Conservation (phyloP, 2,329 filamentous ascomycete genomes). For the Diaporthe sp. region DNA sequence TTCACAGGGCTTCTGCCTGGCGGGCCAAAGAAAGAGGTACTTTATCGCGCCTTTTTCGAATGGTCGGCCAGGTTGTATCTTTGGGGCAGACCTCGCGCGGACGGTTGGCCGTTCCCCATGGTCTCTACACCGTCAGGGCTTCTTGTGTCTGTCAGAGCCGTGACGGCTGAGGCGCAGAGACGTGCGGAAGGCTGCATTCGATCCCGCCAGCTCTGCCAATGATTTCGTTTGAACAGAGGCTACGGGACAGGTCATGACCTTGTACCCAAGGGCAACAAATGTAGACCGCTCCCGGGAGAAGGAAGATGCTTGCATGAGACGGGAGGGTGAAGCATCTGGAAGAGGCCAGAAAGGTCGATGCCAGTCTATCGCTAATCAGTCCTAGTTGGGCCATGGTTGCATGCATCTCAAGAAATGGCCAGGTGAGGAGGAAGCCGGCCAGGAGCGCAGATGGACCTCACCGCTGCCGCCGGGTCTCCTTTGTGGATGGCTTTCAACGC, state of each 20-base stretch:
- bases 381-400: background rate
- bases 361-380: background rate
- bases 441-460: background rate
- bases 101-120: background rate
- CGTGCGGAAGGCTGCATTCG: conserved; percentile 35
- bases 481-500: background rate
- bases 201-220: conserved; percentile 34
- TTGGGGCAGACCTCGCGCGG: background rate
- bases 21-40: conserved; percentile 22
- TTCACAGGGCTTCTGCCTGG: conserved; percentile 33
- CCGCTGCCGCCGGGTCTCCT: background rate
- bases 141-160: conserved; percentile 20
- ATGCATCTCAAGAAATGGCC: background rate
- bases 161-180: conserved; percentile 33
- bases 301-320: conserved; percentile 28
- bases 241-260: conserved; percentile 22
- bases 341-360: background rate
- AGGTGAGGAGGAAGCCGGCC: background rate
- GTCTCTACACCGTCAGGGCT: background rate
- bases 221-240: conserved; percentile 16
- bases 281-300: conserved; percentile 30
- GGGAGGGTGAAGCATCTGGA: conserved; percentile 23
- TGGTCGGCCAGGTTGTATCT: background rate
- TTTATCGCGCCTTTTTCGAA: background rate
- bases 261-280: conserved; percentile 25